Percentiles rank a stretch among this genome's conserved stretches.
Conservation (phyloP, 2,329 filamentous ascomycete genomes). For the Colletotrichum sp. region DNA sequence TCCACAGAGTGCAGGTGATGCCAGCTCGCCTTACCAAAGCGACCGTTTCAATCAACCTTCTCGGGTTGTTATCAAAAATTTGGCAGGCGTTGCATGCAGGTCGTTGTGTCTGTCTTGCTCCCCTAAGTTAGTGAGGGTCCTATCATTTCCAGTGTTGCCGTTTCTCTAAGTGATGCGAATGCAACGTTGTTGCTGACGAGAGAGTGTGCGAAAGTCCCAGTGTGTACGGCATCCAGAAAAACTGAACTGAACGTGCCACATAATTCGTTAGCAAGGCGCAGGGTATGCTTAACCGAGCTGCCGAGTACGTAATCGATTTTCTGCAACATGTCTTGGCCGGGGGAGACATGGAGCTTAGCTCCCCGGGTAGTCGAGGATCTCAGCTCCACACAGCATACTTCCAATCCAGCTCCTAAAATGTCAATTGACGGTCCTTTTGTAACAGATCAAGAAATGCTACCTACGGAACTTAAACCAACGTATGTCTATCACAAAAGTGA, state of each 20-base stretch:
- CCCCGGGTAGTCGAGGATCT: neutral
- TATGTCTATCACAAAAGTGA: neutral
- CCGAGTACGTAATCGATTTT: neutral
- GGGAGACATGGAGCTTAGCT: neutral
- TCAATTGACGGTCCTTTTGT: neutral
- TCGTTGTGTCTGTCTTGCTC: neutral
- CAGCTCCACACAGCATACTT: neutral
- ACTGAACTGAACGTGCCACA: neutral
- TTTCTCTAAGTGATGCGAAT: neutral
- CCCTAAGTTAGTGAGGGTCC: neutral
- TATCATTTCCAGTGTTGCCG: neutral
- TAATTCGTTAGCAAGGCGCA: neutral
- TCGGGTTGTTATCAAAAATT: neutral
- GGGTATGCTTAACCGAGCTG: neutral
- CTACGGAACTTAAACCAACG: neutral
- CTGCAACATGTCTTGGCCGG: neutral
- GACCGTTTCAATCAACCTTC: neutral
- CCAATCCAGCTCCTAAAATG: neutral
- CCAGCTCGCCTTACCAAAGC: neutral
- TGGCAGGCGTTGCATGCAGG: neutral
- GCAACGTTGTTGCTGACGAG: neutral
- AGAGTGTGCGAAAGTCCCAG: neutral
- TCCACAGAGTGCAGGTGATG: neutral
- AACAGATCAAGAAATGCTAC: neutral
- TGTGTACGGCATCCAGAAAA: neutral